phyloP scores from a whole-genome alignment of 2,329 filamentous ascomycete species.

The Fusarium torreyae region DNA sequence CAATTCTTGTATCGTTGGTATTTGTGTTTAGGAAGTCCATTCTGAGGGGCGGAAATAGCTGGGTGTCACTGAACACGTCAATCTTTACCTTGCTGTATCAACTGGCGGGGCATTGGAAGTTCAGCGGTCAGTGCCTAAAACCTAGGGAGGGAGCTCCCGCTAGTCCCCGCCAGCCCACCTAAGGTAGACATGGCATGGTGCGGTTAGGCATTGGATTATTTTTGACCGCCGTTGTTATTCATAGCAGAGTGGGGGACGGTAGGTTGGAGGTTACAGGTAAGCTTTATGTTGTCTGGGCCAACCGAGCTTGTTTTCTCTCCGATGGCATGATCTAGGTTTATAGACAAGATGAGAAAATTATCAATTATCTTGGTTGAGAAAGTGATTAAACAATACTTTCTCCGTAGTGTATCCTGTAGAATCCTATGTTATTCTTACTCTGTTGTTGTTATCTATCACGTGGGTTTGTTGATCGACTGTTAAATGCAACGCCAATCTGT shows the following conservation, averaged over 20 bases:
- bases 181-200: constrained; percentile 9
- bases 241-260: background rate
- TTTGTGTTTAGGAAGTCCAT: background rate
- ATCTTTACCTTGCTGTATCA: background rate
- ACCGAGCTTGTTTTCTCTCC: constrained; percentile 26
- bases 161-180: constrained; percentile 23
- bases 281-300: constrained; percentile 34
- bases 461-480: constrained; percentile 35
- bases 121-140: constrained; percentile 37
- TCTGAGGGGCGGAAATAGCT: constrained; percentile 9
- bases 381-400: background rate
- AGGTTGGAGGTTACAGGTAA: background rate
- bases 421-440: too few relatives aligned
- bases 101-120: constrained; percentile 16
- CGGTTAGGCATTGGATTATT: constrained; percentile 24
- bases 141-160: constrained; percentile 32
- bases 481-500: constrained; percentile 34
- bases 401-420: too few relatives aligned
- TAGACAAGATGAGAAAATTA: background rate
- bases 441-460: constrained; percentile 18
- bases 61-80: constrained; percentile 13
- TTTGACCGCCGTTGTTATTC: constrained; percentile 42
- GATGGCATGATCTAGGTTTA: too few relatives aligned
- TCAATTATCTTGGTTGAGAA: background rate
- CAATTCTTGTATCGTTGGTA: background rate